Evolutionary conservation across 2,329 filamentous ascomycete genomes (phyloP).

Genomic region (Botrytis tulipae): DNA sequence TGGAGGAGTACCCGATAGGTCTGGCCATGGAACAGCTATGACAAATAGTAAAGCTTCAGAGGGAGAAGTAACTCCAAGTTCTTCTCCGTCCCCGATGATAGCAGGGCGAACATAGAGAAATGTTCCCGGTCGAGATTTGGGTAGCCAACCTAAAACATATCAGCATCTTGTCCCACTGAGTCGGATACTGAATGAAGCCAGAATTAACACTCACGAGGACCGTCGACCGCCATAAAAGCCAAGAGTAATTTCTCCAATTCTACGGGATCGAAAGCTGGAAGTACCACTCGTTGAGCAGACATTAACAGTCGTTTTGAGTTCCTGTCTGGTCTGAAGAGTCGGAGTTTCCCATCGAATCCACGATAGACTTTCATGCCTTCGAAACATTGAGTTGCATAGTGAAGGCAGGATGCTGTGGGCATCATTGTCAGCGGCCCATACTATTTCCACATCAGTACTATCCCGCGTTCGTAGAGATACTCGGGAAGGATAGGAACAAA

Average conservation of each 20-base stretch:
- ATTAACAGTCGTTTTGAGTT: slow-evolving; percentile 53
- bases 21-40: slow-evolving; percentile 61
- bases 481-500: not conserved
- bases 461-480: not conserved
- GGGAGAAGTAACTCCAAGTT: slow-evolving; percentile 77
- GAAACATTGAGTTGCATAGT: slow-evolving; percentile 26
- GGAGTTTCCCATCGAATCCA: slow-evolving; percentile 46
- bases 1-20: slow-evolving; percentile 40
- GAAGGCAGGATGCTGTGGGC: slow-evolving; percentile 24
- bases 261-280: slow-evolving; percentile 69
- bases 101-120: slow-evolving; percentile 87
- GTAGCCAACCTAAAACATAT: slow-evolving; percentile 64
- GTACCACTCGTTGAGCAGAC: slow-evolving; percentile 64
- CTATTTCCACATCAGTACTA: not conserved
- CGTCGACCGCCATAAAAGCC: slow-evolving; percentile 70
- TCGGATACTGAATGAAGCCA: not conserved
- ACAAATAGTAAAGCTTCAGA: slow-evolving; percentile 83
- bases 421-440: slow-evolving; percentile 19
- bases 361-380: slow-evolving; percentile 69
- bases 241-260: slow-evolving; percentile 73
- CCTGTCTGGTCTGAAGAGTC: slow-evolving; percentile 32
- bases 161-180: not conserved
- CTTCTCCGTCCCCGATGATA: slow-evolving; percentile 77
- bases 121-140: slow-evolving; percentile 61
- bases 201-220: slow-evolving; percentile 42